These are phyloP conservation scores for Termitomyces sp. DNA, from an alignment of 768 basidiomycete genomes.

Conservation along the genomic window DNA sequence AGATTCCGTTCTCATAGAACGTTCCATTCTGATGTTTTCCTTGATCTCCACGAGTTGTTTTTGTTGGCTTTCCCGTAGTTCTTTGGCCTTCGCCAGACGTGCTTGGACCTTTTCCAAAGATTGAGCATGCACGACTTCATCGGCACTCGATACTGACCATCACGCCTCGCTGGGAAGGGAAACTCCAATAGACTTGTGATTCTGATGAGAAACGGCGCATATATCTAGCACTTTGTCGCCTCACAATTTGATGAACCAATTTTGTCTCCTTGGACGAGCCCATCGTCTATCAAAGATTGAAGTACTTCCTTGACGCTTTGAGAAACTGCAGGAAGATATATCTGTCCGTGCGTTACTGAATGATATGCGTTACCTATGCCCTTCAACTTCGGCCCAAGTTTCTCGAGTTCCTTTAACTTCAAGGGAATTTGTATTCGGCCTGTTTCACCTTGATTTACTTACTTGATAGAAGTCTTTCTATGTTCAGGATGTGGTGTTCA, in stretches of 20 bases:
- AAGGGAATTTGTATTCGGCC: background rate
- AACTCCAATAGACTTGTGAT: slow-evolving; percentile 85
- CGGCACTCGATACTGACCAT: slow-evolving; percentile 38
- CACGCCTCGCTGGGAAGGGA: slow-evolving; percentile 83
- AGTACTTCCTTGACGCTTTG: slow-evolving; percentile 92
- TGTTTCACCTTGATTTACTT: background rate
- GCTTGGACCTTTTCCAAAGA: slow-evolving; percentile 44
- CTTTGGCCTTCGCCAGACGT: slow-evolving; percentile 44
- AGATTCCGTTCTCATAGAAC: slow-evolving; percentile 47
- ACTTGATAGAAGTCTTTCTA: slow-evolving; percentile 85
- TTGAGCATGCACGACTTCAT: background rate
- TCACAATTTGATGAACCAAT: slow-evolving; percentile 92
- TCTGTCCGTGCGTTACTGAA: background rate
- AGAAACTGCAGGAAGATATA: slow-evolving; percentile 44
- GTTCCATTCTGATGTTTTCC: slow-evolving; percentile 43
- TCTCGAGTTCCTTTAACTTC: slow-evolving; percentile 90
- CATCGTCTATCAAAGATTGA: slow-evolving; percentile 82
- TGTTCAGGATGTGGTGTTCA: background rate
- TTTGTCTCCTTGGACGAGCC: slow-evolving; percentile 83
- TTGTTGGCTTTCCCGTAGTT: slow-evolving; percentile 34
- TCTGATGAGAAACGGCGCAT: slow-evolving; percentile 13
- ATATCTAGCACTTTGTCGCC: slow-evolving; percentile 18
- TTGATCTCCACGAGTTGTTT: slow-evolving; percentile 46
- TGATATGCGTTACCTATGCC: slow-evolving; percentile 60
- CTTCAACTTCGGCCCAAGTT: slow-evolving; percentile 81